Percentiles rank a stretch among this genome's conserved stretches.
Evolutionary conservation across 257 asterid species (phyloP).

Genomic region (Solanum etuberosum): DNA sequence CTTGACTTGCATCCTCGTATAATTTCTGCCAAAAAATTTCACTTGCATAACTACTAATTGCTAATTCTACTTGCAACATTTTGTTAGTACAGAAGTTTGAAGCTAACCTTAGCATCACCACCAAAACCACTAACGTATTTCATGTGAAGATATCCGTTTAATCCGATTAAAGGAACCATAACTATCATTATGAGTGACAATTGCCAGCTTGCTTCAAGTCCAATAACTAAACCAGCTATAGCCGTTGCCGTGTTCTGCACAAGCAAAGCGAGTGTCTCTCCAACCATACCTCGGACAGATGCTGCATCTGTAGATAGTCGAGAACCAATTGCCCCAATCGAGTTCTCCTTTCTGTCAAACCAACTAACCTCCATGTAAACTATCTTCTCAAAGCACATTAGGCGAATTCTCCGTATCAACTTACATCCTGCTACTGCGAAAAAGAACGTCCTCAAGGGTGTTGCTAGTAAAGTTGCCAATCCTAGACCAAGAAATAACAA

Average conservation of each 20-base stretch:
- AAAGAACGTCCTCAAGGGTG: neutral
- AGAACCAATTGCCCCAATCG: slow-evolving; percentile 9
- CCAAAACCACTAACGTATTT: slow-evolving; percentile 73
- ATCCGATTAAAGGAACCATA: slow-evolving; percentile 53
- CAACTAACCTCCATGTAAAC: slow-evolving; percentile 40
- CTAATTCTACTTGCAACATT: slow-evolving; percentile 20
- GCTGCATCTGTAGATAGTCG: slow-evolving; percentile 40
- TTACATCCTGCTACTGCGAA: neutral
- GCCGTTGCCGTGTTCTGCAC: slow-evolving; percentile 69
- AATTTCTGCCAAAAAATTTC: slow-evolving; percentile 25
- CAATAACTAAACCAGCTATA: slow-evolving; percentile 49
- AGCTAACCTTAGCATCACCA: slow-evolving; percentile 63
- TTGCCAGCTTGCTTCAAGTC: slow-evolving; percentile 68
- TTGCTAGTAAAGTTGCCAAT: slow-evolving; percentile 43
- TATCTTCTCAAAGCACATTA: slow-evolving; percentile 68
- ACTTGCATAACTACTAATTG: neutral
- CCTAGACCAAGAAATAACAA: slow-evolving; percentile 25
- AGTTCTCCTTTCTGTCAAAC: slow-evolving; percentile 7
- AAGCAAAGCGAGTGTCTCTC: slow-evolving; percentile 80
- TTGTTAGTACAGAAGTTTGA: slow-evolving; percentile 24
- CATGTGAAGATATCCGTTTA: slow-evolving; percentile 52
- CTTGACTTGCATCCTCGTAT: slow-evolving; percentile 90
- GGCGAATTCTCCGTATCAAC: slow-evolving; percentile 11
- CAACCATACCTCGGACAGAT: slow-evolving; percentile 60
- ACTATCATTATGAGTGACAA: slow-evolving; percentile 61